Evolutionary conservation across 1,284 basidiomycete species (phyloP), one percentile per base, ranked within the genome.

Genomic region (Cryptococcus jaspeensis): DNA sequence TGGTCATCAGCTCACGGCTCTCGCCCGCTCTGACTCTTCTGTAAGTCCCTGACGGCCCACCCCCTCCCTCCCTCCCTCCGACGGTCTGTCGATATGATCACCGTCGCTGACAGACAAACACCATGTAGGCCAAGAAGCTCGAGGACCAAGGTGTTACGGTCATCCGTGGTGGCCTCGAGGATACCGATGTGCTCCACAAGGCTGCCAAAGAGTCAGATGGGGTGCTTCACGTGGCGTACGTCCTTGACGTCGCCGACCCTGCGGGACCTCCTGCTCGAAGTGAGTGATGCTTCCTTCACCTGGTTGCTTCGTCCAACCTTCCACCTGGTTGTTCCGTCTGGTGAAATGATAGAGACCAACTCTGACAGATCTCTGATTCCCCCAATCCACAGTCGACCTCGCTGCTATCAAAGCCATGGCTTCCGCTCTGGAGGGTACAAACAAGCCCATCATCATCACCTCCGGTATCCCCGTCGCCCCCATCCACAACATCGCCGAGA

Each of bases 141-240:
- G 47, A 55, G 35, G 38, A 50, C 1, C 50, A 51, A 37, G 69
- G 67, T 20, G 65, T 53, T 12, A 52, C 52, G 1, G 59, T 64
- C 13, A 35, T 68, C 20, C 46, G 46, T 2, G 70, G 64, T 18
- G 42, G 38, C 15, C 38, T 64, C 18, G 50, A 52, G 38, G 69
- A 74, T 54, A 50, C 59, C n/a, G 66, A 64, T 36, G 50, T 62
- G 15, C 59, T 74, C 32, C 46, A 50, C 35, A 23, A 52, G 6
- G 59, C 50, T 12, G 70, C 71, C 0, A 15, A 37, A 12, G 61
- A 52, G 15, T 55, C 63, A 5, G 69, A 71, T 54, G 71, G 59
- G 0, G 65, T 67, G 48, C 63, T 73, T 22, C 73, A 75, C 56
- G 50, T 63, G 45, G 72, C 64, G 0, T 74, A 69, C 61, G 49